Evolutionary conservation across 73 alveolate species (phyloP), one percentile per base, ranked within the genome.

Genomic region (Stentor roeselii): DNA sequence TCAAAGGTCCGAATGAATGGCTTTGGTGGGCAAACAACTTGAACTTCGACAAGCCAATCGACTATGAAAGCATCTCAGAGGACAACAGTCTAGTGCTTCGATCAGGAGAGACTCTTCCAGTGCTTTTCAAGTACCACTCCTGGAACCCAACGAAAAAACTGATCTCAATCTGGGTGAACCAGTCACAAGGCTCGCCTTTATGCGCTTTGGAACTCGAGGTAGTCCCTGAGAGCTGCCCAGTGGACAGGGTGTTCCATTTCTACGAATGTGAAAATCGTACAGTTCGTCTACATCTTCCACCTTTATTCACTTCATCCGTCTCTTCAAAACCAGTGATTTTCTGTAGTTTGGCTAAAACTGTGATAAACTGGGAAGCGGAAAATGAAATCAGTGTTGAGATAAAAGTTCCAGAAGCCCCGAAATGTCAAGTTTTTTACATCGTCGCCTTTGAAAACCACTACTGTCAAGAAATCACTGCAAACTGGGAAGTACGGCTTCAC

Each of bases 211-310:
- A 78, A 3, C 31, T 90, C 14, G 83, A 88, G n/a, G 82, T 90
- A n/a, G 82, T 77, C 59, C 95, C 95, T 41, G 42, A 89, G 60
- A 86, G 89, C 36, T 42, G 61, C 14, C 82, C 75, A 32, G 82
- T 91, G 0, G 95, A 90, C 83, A 85, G 87, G 14, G 77, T 76
- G 2, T 90, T 90, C 82, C 35, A 92, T 11, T 90, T 88, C 74
- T 90, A 90, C 60, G 95, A 90, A 42, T 90, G 91, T 3, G 87
- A 87, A 59, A 41, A 80, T 37, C 6, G 84, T 0, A 59, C 59
- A 37, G 84, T 82, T 37, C 40, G 3, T 31, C 60, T 90, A 3
- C 40, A 60, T 58, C 86, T 90, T 38, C 95, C 95, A n/a, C 60
- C 89, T 58, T 84, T 90, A 75, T 32, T 78, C 41, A 30, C 42